These are phyloP conservation scores for Tuber melanosporum DNA, from an alignment of 495 filamentous ascomycete species.

Conservation along the genomic window DNA sequence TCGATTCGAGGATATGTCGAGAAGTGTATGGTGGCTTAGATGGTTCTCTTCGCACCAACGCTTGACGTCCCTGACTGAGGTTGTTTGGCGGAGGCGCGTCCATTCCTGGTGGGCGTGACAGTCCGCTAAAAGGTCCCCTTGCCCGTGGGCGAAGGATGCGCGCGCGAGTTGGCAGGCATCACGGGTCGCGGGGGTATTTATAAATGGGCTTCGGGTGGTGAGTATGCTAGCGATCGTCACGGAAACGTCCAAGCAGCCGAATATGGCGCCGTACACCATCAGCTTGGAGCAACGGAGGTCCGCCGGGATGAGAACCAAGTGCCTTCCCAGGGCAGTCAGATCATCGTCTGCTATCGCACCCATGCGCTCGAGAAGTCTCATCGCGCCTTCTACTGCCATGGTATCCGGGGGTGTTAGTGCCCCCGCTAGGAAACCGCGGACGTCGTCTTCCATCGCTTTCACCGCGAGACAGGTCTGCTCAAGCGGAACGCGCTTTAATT, in stretches of 20 bases:
- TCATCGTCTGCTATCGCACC: conserved; percentile 79
- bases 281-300: conserved; percentile 90
- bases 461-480: conserved; percentile 93
- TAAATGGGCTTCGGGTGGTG: conserved; percentile 75
- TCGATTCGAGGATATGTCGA: conserved; percentile 79
- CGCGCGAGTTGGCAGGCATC: conserved; percentile 75
- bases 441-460: conserved; percentile 84
- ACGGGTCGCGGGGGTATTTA: conserved; percentile 70
- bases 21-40: conserved; percentile 72
- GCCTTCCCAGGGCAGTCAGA: conserved; percentile 81
- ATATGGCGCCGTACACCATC: conserved; percentile 90
- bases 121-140: conserved; percentile 85
- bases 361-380: conserved; percentile 70
- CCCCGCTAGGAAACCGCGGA: conserved; percentile 70
- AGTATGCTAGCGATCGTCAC: conserved; percentile 87
- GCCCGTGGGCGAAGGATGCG: conserved; percentile 61
- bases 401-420: conserved; percentile 82
- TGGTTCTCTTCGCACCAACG: conserved; percentile 82
- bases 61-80: conserved; percentile 58
- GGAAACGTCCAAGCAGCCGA: conserved; percentile 80
- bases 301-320: conserved; percentile 78
- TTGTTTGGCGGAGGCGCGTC: conserved; percentile 55
- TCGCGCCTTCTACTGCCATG: conserved; percentile 75
- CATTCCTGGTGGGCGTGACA: conserved; percentile 76
- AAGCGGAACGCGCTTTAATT: conserved; percentile 84